Evolutionary conservation across 83 land plant species (phyloP).

Genomic region (Picea abies): DNA sequence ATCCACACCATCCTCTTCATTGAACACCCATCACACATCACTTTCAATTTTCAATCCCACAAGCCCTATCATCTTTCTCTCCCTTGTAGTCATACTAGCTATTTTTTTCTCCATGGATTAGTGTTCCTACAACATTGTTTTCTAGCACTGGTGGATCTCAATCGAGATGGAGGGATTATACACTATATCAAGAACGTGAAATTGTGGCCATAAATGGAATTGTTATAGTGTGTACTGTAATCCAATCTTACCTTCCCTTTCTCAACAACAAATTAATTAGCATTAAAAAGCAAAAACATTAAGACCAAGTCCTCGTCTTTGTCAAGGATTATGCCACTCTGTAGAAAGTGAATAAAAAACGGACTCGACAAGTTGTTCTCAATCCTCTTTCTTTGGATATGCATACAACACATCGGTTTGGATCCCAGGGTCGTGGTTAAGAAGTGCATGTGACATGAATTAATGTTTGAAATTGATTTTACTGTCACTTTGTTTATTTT

Average conservation of each 20-base stretch:
- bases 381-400: conserved; percentile 73
- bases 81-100: conserved; percentile 28
- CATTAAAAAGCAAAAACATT: conserved; percentile 56
- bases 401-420: conserved; percentile 73
- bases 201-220: conserved; percentile 63
- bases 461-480: not conserved
- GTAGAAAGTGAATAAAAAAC: conserved; percentile 62
- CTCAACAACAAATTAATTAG: conserved; percentile 90
- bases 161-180: conserved; percentile 58
- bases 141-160: conserved; percentile 4
- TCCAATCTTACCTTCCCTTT: conserved; percentile 86
- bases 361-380: conserved; percentile 96
- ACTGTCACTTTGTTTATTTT: not conserved
- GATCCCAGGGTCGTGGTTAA: conserved; percentile 70
- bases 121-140: not conserved
- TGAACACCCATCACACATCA: not conserved
- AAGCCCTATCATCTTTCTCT: conserved; percentile 20
- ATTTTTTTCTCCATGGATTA: conserved; percentile 20
- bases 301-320: conserved; percentile 73
- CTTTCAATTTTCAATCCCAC: conserved; percentile 10
- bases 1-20: not conserved
- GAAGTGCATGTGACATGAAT: conserved; percentile 9
- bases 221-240: conserved; percentile 86
- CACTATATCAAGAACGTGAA: conserved; percentile 48
- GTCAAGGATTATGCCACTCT: conserved; percentile 91